Evolutionary conservation across 139 green algal genomes (phyloP).

Genomic region (Chlamydomonas sphaeroides): DNA sequence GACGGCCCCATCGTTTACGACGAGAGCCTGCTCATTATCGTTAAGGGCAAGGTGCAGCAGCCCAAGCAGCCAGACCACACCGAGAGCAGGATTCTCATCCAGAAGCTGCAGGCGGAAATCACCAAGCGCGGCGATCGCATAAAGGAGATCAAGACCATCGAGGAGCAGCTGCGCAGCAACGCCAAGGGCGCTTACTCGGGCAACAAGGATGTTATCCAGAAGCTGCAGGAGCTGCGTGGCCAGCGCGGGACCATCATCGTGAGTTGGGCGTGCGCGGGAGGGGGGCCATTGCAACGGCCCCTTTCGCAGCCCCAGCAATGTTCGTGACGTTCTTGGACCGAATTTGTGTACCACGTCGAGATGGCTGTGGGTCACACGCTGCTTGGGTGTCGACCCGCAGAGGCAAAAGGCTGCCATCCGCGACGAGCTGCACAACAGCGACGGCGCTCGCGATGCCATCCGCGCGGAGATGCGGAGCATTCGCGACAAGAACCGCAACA

Average conservation of each 20-base stretch:
- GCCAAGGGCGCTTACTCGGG: slow-evolving; percentile 20
- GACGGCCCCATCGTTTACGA: slow-evolving; percentile 46
- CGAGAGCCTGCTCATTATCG: slow-evolving; percentile 46
- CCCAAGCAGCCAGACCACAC: slow-evolving; percentile 59
- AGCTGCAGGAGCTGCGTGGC: slow-evolving; percentile 42
- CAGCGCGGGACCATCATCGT: slow-evolving; percentile 61
- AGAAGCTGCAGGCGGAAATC: slow-evolving; percentile 65
- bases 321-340: too few relatives aligned
- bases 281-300: neutral
- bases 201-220: slow-evolving; percentile 40
- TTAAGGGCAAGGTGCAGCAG: slow-evolving; percentile 54
- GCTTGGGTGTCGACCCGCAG: slow-evolving; percentile 32
- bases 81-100: slow-evolving; percentile 57
- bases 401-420: slow-evolving; percentile 59
- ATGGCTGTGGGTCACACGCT: too few relatives aligned
- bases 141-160: slow-evolving; percentile 67
- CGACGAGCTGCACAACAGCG: slow-evolving; percentile 53
- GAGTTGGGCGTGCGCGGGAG: slow-evolving; percentile 19
- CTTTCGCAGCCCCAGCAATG: too few relatives aligned
- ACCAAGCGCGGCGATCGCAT: slow-evolving; percentile 61
- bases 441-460: slow-evolving; percentile 39
- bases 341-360: too few relatives aligned
- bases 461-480: slow-evolving; percentile 41
- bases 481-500: slow-evolving; percentile 37
- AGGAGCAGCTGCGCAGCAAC: slow-evolving; percentile 36